Percentiles rank a stretch among this genome's conserved stretches.
phyloP scores from a whole-genome alignment of 257 asterid species.

The Anisodus tanguticus region DNA sequence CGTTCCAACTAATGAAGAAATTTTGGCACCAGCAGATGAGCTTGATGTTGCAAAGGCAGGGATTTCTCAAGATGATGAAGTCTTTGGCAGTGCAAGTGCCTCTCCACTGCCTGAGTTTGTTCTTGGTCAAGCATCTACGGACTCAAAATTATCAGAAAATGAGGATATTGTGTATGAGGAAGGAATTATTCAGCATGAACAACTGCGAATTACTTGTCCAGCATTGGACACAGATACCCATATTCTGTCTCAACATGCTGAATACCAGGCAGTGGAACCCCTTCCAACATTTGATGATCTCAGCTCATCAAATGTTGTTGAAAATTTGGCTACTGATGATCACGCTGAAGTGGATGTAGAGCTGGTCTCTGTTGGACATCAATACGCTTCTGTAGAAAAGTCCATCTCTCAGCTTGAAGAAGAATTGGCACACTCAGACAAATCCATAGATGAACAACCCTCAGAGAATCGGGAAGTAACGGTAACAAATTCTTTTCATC shows the following conservation, averaged over 20 bases:
- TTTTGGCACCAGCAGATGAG: slow-evolving; percentile 41
- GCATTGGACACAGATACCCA: slow-evolving; percentile 34
- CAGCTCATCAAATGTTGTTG: slow-evolving; percentile 41
- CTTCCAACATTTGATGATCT: slow-evolving; percentile 19
- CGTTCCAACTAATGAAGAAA: slow-evolving; percentile 34
- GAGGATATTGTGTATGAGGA: slow-evolving; percentile 35
- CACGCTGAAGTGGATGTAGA: slow-evolving; percentile 43
- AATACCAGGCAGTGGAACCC: slow-evolving; percentile 14
- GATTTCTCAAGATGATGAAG: slow-evolving; percentile 38
- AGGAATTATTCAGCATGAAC: slow-evolving; percentile 31
- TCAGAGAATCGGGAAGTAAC: slow-evolving; percentile 47
- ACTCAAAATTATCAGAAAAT: slow-evolving; percentile 36
- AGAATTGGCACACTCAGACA: slow-evolving; percentile 43
- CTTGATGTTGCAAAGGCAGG: slow-evolving; percentile 32
- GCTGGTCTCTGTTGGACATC: slow-evolving; percentile 38
- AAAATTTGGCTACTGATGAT: slow-evolving; percentile 37
- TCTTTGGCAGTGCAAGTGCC: slow-evolving; percentile 34
- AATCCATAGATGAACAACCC: slow-evolving; percentile 44
- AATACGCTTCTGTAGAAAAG: slow-evolving; percentile 45
- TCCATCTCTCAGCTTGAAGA: slow-evolving; percentile 46
- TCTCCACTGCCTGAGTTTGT: slow-evolving; percentile 33
- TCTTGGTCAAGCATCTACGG: slow-evolving; percentile 22
- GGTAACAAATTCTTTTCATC: slow-evolving; percentile 45
- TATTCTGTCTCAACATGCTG: slow-evolving; percentile 24
- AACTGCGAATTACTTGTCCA: slow-evolving; percentile 38